phyloP scores from a whole-genome alignment of 2,329 filamentous ascomycete genomes.

The Sporothrix globosa region DNA sequence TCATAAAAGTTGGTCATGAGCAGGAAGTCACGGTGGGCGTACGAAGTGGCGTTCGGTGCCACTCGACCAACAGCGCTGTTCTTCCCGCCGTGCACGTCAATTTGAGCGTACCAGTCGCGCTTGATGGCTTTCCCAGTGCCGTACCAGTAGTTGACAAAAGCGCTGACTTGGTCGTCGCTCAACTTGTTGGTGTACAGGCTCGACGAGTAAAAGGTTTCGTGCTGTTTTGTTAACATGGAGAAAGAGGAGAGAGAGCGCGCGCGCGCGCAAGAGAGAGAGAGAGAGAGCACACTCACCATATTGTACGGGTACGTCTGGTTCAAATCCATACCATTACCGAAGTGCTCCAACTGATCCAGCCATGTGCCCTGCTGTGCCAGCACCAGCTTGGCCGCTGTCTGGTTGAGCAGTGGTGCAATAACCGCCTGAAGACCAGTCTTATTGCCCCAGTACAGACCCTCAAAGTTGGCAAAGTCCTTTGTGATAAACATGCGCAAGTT shows the following conservation, averaged over 20 bases:
- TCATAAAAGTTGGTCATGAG: constrained; percentile 56
- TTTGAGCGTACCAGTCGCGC: constrained; percentile 49
- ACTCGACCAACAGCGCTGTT: constrained; percentile 45
- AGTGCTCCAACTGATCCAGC: constrained; percentile 43
- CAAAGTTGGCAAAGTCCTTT: constrained; percentile 44
- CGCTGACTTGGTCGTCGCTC: constrained; percentile 43
- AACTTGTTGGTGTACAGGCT: constrained; percentile 48
- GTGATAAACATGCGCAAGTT: constrained; percentile 50
- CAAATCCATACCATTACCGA: constrained; percentile 41
- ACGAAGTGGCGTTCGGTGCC: constrained; percentile 43
- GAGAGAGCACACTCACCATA: constrained; percentile 32
- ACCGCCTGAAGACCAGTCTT: constrained; percentile 43
- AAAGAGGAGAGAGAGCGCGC: too few relatives aligned
- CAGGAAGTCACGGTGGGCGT: constrained; percentile 51
- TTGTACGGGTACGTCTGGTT: constrained; percentile 42
- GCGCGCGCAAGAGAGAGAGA: too few relatives aligned
- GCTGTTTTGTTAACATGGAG: constrained; percentile 37
- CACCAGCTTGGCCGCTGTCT: constrained; percentile 43
- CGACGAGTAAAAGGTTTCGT: constrained; percentile 50
- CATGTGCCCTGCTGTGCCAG: constrained; percentile 41
- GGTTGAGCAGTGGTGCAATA: constrained; percentile 44
- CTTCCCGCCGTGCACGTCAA: constrained; percentile 49
- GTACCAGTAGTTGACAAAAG: constrained; percentile 49
- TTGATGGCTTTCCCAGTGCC: constrained; percentile 44
- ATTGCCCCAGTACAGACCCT: constrained; percentile 46